These are phyloP conservation scores for Nicotiana benthamiana DNA, from an alignment of 257 asterid species.

Conservation along the genomic window DNA sequence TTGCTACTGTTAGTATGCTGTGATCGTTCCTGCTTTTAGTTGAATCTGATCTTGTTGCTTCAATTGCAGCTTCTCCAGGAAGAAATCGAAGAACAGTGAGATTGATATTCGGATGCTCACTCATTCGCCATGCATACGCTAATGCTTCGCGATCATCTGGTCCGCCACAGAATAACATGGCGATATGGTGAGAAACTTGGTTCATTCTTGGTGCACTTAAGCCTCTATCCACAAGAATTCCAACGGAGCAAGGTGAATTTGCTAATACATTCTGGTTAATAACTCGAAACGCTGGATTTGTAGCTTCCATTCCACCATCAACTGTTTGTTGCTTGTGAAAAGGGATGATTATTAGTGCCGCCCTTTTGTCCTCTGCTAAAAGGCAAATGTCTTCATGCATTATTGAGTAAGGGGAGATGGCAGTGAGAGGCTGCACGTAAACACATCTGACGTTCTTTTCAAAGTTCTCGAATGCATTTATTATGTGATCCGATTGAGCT, in stretches of 20 bases:
- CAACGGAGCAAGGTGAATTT: slow-evolving; percentile 78
- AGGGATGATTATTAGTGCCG: slow-evolving; percentile 60
- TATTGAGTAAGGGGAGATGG: slow-evolving; percentile 86
- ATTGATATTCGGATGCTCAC: slow-evolving; percentile 48
- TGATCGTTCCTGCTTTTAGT: slow-evolving; percentile 11
- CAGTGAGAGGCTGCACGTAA: slow-evolving; percentile 66
- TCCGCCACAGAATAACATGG: slow-evolving; percentile 75
- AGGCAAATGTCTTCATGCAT: slow-evolving; percentile 87
- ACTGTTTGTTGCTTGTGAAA: slow-evolving; percentile 94
- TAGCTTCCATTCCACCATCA: slow-evolving; percentile 87
- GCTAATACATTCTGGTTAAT: slow-evolving; percentile 76
- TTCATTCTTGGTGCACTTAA: slow-evolving; percentile 50
- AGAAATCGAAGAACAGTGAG: slow-evolving; percentile 59
- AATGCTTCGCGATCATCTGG: slow-evolving; percentile 81
- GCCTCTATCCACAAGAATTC: slow-evolving; percentile 87
- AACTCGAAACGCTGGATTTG: slow-evolving; percentile 56
- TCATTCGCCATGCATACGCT: slow-evolving; percentile 71
- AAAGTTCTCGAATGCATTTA: slow-evolving; percentile 79
- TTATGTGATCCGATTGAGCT: slow-evolving; percentile 87
- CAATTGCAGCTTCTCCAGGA: slow-evolving; percentile 27
- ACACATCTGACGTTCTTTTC: slow-evolving; percentile 56
- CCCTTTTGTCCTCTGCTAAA: slow-evolving; percentile 78
- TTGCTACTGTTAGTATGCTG: slow-evolving; percentile 26
- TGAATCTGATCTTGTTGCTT: background rate
- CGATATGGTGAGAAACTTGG: slow-evolving; percentile 52